A percentile compares a stretch with the other conserved stretches of the same genome.
phyloP scores from a whole-genome alignment of 345 rosid genomes.

The Atalantia buxifolia region DNA sequence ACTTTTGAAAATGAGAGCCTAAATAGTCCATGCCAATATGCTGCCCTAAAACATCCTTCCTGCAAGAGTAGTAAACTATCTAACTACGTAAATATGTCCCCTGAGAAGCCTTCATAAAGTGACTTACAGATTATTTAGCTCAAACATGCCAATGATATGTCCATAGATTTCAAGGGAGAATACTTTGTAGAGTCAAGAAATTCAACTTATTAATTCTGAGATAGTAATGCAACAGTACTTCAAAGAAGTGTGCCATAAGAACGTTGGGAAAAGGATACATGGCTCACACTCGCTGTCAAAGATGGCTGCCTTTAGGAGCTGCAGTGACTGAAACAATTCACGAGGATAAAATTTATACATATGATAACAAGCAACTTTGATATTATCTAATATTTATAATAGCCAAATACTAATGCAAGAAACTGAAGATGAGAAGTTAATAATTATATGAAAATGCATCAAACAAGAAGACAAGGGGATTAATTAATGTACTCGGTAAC shows the following conservation, averaged over 20 bases:
- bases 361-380: background rate
- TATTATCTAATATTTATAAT: background rate
- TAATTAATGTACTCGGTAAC: background rate
- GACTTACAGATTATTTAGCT: constrained; percentile 93
- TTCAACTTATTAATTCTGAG: background rate
- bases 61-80: background rate
- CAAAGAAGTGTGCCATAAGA: background rate
- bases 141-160: constrained; percentile 90
- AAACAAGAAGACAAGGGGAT: background rate
- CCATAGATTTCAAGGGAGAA: constrained; percentile 93
- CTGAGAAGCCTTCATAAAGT: constrained; percentile 1
- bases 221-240: background rate
- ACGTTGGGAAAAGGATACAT: constrained; percentile 49
- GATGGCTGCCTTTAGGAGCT: constrained; percentile 71
- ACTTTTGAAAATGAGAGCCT: background rate
- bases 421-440: background rate
- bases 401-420: background rate
- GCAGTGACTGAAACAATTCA: constrained; percentile 60
- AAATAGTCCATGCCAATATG: background rate
- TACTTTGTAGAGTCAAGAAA: constrained; percentile 68
- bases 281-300: constrained; percentile 83
- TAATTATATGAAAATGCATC: background rate
- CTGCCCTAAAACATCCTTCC: background rate
- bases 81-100: background rate
- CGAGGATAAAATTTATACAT: background rate